Evolutionary conservation across 108 stramenopile species (phyloP), one percentile per base, ranked within the genome.

Genomic region (Nitzschia putrida): DNA sequence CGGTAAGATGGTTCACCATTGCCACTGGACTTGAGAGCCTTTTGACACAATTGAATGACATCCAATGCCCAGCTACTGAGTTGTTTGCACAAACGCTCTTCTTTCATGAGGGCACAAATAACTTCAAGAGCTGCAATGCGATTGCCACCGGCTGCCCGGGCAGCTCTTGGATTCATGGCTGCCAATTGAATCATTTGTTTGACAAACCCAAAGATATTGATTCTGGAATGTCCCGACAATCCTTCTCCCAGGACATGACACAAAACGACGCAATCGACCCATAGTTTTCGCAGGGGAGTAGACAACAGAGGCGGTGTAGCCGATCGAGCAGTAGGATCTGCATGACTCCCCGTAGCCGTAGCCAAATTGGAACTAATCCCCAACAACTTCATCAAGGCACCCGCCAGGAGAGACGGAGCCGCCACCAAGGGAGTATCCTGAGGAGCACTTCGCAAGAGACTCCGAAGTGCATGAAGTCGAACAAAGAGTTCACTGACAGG

Each of bases 211-310:
- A 70, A 82, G 8, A 79, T 68, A 61, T 91, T 83, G 37, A 85
- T 91, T 2, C 88, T 74, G 13, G 82, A 58, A 63, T 76, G 79
- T 16, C 92, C 92, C 6, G 85, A 73, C 22, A 92, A 76, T 18
- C 82, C 78, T 16, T 83, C 82, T 11, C 89, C 92, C 26, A 88
- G 64, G 1, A 54, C 57, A 47, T 90, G 84, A 67, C 92, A 93
- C 38, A 89, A 69, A 22, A 88, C 82, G 2, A 91, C 85, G 64
- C 89, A 90, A 40, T 93, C 84, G 24, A 86, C 89, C 92, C 92
- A 93, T 26, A 86, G 38, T 39, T 74, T 79, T 22, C 89, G 85
- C 4, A 93, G 12, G 0, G 92, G 84, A 20, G 83, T 91, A 5
- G 86, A 87, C 34, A 88, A 63, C 57, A 93, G 72, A 21, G 92